Evolutionary conservation across 352 stramenopile species (phyloP).

Genomic region (Pseudoperonospora humuli): DNA sequence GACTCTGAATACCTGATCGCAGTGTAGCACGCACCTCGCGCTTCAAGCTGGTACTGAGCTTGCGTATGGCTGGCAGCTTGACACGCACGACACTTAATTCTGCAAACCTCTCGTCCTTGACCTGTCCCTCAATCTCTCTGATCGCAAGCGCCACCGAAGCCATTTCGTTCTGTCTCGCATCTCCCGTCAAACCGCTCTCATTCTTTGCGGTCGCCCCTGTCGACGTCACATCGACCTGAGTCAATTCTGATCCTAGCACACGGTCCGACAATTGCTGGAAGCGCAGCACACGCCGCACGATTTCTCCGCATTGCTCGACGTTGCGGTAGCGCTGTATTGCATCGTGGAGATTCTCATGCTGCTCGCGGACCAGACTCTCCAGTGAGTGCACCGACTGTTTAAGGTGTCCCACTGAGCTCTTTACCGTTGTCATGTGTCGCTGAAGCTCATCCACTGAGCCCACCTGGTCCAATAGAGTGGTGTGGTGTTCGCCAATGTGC

Average conservation of each 20-base stretch:
- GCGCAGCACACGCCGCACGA: constrained; percentile 63
- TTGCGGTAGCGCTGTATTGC: constrained; percentile 74
- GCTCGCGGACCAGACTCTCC: constrained; percentile 41
- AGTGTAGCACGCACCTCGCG: constrained; percentile 46
- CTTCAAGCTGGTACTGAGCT: constrained; percentile 40
- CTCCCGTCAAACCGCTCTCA: constrained; percentile 5
- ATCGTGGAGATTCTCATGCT: constrained; percentile 48
- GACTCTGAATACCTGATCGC: constrained; percentile 36
- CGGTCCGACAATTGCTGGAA: constrained; percentile 69
- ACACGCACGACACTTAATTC: constrained; percentile 55
- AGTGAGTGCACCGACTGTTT: constrained; percentile 57
- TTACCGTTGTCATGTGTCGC: constrained; percentile 40
- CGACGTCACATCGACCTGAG: constrained; percentile 15
- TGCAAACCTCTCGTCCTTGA: constrained; percentile 47
- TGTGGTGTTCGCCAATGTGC: constrained; percentile 72
- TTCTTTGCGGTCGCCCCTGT: constrained; percentile 2
- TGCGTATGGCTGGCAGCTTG: constrained; percentile 40
- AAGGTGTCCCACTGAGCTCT: constrained; percentile 55
- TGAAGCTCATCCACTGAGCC: constrained; percentile 75
- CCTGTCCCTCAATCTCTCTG: constrained; percentile 55
- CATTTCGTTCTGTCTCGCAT: constrained; percentile 38
- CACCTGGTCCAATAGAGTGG: constrained; percentile 56
- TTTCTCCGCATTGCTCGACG: constrained; percentile 62
- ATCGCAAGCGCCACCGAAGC: constrained; percentile 59
- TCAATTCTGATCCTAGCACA: constrained; percentile 34